Evolutionary conservation across 2,329 filamentous ascomycete genomes (phyloP).

Genomic region (Colletotrichum sp.): DNA sequence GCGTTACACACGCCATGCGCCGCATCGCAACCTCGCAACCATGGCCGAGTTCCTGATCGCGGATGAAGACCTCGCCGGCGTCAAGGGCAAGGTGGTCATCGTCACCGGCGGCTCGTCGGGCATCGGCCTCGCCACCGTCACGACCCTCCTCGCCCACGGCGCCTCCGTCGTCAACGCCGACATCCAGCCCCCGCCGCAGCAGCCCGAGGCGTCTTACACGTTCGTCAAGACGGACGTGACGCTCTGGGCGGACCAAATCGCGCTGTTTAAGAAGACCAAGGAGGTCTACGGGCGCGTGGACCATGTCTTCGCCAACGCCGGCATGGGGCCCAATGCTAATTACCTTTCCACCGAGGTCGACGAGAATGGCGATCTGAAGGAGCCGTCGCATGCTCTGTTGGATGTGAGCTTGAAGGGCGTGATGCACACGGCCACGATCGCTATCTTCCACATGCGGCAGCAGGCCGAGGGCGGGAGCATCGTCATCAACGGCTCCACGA

Average conservation of each 20-base stretch:
- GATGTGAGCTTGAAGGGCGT: constrained; percentile 56
- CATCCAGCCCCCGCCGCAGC: constrained; percentile 43
- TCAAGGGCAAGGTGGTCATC: constrained; percentile 69
- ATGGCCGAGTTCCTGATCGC: constrained; percentile 52
- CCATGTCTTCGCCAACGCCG: constrained; percentile 75
- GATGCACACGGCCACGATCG: constrained; percentile 54
- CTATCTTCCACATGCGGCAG: constrained; percentile 53
- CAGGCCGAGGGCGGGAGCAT: constrained; percentile 55
- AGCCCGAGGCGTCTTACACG: constrained; percentile 30
- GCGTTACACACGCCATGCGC: neutral
- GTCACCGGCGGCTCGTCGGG: constrained; percentile 76
- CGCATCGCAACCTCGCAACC: neutral
- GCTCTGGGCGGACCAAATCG: constrained; percentile 52
- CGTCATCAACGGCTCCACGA: constrained; percentile 56
- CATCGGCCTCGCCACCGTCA: constrained; percentile 69
- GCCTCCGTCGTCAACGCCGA: constrained; percentile 62
- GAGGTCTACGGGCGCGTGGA: constrained; percentile 76
- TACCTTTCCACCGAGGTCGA: constrained; percentile 54
- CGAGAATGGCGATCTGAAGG: constrained; percentile 50
- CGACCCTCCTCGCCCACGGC: constrained; percentile 55
- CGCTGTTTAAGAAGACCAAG: constrained; percentile 56
- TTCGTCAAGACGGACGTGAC: constrained; percentile 54
- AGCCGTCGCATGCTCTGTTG: constrained; percentile 46
- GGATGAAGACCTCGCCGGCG: constrained; percentile 44
- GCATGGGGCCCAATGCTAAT: constrained; percentile 50